A percentile compares a stretch with the other conserved stretches of the same genome.
These are phyloP conservation scores for Trichoderma asperelloides DNA, from an alignment of 495 filamentous ascomycete species.

Conservation along the genomic window DNA sequence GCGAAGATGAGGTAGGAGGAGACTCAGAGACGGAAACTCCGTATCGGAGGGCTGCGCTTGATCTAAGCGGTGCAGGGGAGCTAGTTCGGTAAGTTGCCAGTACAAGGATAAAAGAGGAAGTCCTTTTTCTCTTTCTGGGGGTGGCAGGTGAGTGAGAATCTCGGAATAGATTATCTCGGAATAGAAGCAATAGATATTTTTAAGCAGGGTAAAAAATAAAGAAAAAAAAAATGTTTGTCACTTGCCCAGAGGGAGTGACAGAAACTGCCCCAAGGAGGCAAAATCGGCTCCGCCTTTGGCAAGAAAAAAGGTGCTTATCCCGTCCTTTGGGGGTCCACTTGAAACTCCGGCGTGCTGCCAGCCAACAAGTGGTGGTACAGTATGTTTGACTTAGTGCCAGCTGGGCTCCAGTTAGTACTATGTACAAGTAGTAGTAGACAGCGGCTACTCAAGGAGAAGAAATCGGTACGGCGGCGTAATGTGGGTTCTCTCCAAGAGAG, in stretches of 20 bases:
- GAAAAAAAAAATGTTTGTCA: background rate
- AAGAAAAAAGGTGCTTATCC: constrained; percentile 4
- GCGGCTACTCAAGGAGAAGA: constrained; percentile 3
- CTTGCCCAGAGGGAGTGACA: background rate
- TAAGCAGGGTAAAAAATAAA: background rate
- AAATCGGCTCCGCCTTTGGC: background rate
- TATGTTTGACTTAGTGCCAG: background rate
- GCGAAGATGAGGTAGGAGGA: background rate
- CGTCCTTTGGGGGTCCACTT: background rate
- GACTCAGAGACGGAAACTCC: background rate
- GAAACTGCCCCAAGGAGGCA: background rate
- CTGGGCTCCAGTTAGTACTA: no score
- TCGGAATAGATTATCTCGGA: background rate
- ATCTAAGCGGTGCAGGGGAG: no score
- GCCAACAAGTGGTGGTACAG: background rate
- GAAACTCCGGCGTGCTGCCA: background rate
- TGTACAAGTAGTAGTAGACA: no score
- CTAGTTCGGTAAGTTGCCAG: no score
- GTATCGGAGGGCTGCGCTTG: no score
- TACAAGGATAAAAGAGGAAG: no score
- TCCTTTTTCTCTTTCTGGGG: background rate
- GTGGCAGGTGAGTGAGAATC: background rate
- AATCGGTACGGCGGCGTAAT: background rate
- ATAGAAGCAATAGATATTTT: background rate
- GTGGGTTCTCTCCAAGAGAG: background rate